These are phyloP conservation scores for Aegilops longissima DNA, from an alignment of 176 grass and related monocot genomes.

Conservation along the genomic window DNA sequence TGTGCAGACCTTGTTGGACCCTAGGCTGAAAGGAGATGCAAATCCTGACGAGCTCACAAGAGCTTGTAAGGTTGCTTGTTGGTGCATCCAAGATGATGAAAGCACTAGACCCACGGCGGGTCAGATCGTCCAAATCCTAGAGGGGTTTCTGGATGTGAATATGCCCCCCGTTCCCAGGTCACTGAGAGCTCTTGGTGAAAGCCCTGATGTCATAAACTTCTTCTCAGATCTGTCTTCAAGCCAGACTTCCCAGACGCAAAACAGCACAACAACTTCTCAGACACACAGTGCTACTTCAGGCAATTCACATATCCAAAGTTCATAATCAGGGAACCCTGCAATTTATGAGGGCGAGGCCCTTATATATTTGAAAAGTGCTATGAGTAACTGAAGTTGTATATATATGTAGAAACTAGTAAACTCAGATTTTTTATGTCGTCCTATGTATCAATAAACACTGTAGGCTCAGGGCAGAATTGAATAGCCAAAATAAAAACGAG, in stretches of 20 bases:
- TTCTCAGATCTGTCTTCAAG: slow-evolving; percentile 65
- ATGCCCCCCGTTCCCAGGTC: slow-evolving; percentile 73
- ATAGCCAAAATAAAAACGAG: not conserved
- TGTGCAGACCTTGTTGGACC: slow-evolving; percentile 53
- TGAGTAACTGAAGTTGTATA: slow-evolving; percentile 23
- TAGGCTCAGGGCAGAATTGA: slow-evolving; percentile 13
- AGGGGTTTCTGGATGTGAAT: slow-evolving; percentile 72
- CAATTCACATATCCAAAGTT: slow-evolving; percentile 21
- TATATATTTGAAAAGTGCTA: slow-evolving; percentile 8
- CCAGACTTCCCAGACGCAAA: slow-evolving; percentile 43
- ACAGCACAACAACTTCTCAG: slow-evolving; percentile 46
- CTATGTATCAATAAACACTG: slow-evolving; percentile 18
- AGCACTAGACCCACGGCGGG: slow-evolving; percentile 63
- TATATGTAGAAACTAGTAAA: slow-evolving; percentile 25
- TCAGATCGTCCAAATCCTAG: slow-evolving; percentile 76
- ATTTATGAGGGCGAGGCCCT: slow-evolving; percentile 1
- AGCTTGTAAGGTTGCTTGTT: slow-evolving; percentile 80
- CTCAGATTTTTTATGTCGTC: not conserved
- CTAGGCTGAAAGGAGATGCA: slow-evolving; percentile 53
- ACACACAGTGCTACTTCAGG: slow-evolving; percentile 36
- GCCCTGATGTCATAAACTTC: slow-evolving; percentile 66
- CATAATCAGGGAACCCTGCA: slow-evolving; percentile 27
- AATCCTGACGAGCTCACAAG: slow-evolving; percentile 58
- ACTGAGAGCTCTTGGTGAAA: slow-evolving; percentile 57
- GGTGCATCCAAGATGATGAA: slow-evolving; percentile 96